Evolutionary conservation across 2,329 filamentous ascomycete genomes (phyloP).

Genomic region (Juglanconis oblonga): DNA sequence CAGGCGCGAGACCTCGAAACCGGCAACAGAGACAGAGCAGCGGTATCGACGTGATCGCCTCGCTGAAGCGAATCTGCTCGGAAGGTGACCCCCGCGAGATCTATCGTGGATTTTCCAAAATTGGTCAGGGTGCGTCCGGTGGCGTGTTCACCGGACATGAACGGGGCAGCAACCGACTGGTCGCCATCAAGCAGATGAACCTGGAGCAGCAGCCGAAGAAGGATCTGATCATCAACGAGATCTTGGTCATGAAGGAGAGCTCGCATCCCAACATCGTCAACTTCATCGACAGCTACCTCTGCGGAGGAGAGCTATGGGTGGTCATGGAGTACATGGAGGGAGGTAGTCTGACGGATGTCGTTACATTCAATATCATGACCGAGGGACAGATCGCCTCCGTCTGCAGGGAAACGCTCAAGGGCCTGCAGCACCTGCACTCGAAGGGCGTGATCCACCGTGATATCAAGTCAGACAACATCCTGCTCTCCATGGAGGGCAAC

Average conservation of each 20-base stretch:
- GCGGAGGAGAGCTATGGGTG: slow-evolving; percentile 90
- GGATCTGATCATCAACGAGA: slow-evolving; percentile 98
- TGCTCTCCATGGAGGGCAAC: slow-evolving; percentile 88
- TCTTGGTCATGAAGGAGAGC: slow-evolving; percentile 98
- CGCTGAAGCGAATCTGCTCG: slow-evolving; percentile 85
- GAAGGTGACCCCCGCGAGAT: slow-evolving; percentile 84
- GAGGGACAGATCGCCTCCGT: slow-evolving; percentile 96
- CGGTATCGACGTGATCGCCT: slow-evolving; percentile 75
- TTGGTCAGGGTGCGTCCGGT: slow-evolving; percentile 94
- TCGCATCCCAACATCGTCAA: slow-evolving; percentile 99
- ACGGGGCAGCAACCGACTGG: slow-evolving; percentile 76
- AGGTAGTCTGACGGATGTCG: slow-evolving; percentile 93
- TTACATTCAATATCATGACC: slow-evolving; percentile 99
- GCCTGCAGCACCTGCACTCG: slow-evolving; percentile 91
- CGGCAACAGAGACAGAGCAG: slow-evolving; percentile 71
- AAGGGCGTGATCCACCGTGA: slow-evolving; percentile 98
- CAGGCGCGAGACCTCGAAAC: slow-evolving; percentile 68
- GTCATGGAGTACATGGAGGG: slow-evolving; percentile 99
- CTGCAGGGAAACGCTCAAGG: slow-evolving; percentile 87
- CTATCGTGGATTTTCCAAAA: slow-evolving; percentile 87
- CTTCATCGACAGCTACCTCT: slow-evolving; percentile 95
- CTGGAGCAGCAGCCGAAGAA: slow-evolving; percentile 98
- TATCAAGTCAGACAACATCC: slow-evolving; percentile 98
- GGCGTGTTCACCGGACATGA: slow-evolving; percentile 93
- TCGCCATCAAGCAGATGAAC: slow-evolving; percentile 99